Evolutionary conservation across 768 basidiomycete species (phyloP).

Genomic region (Boletellus emodensis): DNA sequence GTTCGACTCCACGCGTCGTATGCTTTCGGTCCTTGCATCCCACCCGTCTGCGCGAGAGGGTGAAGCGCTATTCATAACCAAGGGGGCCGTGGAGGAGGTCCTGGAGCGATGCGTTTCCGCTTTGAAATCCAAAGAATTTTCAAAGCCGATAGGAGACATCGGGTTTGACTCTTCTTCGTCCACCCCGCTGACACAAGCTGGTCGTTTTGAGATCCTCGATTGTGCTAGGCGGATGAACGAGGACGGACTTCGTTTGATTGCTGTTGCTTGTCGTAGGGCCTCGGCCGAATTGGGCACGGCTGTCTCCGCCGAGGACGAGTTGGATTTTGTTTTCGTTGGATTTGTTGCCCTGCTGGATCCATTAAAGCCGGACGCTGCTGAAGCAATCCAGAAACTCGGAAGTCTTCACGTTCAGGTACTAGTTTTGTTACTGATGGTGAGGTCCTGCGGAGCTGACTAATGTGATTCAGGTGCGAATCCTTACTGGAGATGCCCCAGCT

Average conservation of each 20-base stretch:
- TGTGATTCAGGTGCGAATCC: constrained; percentile 29
- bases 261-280: constrained; percentile 24
- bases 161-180: constrained; percentile 18
- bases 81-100: constrained; percentile 33
- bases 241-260: constrained; percentile 29
- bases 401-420: constrained; percentile 30
- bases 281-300: constrained; percentile 12
- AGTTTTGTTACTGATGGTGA: background rate
- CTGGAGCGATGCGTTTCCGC: constrained; percentile 25
- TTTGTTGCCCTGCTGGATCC: constrained; percentile 30
- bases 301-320: constrained; percentile 25
- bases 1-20: constrained; percentile 35
- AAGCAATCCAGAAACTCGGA: constrained; percentile 27
- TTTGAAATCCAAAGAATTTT: constrained; percentile 17
- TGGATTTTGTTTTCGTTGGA: constrained; percentile 28
- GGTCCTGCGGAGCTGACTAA: constrained; percentile 5
- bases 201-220: constrained; percentile 22
- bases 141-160: constrained; percentile 8
- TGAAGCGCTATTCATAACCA: constrained; percentile 27
- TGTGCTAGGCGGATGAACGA: constrained; percentile 29
- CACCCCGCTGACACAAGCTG: constrained; percentile 12
- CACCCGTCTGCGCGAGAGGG: constrained; percentile 2
- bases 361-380: constrained; percentile 30
- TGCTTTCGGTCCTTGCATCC: constrained; percentile 35
- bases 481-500: constrained; percentile 33